Conservation (phyloP, 768 basidiomycete species). For the Pleurotus eryngii region DNA sequence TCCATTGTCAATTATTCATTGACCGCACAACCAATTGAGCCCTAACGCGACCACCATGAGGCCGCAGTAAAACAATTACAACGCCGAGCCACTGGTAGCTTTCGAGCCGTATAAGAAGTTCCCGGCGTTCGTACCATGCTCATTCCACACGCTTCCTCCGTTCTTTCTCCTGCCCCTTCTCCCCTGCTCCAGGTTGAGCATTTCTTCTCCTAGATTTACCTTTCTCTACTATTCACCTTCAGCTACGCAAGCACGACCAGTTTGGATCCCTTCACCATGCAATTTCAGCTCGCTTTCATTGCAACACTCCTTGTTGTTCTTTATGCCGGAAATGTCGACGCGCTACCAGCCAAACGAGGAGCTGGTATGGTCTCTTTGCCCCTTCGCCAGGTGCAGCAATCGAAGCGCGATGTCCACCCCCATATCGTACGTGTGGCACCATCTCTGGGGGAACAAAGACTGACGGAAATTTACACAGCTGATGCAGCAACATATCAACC, state of each 20-base stretch:
- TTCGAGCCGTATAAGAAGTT: background rate
- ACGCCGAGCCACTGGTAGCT: background rate
- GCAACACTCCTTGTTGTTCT: slow-evolving; percentile 29
- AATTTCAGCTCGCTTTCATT: slow-evolving; percentile 35
- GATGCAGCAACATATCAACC: slow-evolving; percentile 71
- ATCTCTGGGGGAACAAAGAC: background rate
- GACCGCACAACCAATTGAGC: background rate
- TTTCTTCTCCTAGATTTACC: background rate
- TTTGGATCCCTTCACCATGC: slow-evolving; percentile 29
- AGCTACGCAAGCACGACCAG: background rate
- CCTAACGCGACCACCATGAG: background rate
- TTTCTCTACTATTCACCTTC: background rate
- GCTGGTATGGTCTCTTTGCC: slow-evolving; percentile 14
- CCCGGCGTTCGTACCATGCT: background rate
- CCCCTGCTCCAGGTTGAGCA: slow-evolving; percentile 8
- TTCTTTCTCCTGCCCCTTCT: background rate
- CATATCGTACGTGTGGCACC: slow-evolving; percentile 11
- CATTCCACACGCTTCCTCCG: background rate
- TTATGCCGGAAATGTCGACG: slow-evolving; percentile 18
- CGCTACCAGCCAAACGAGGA: slow-evolving; percentile 21
- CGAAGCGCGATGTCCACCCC: slow-evolving; percentile 12
- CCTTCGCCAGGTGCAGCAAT: slow-evolving; percentile 11
- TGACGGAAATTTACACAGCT: slow-evolving; percentile 35
- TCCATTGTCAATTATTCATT: background rate
- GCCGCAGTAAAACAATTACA: slow-evolving; percentile 1